Base-by-base conservation (phyloP, 2,329 filamentous ascomycete genomes). In the Thielaviopsis ethacetica region DNA sequence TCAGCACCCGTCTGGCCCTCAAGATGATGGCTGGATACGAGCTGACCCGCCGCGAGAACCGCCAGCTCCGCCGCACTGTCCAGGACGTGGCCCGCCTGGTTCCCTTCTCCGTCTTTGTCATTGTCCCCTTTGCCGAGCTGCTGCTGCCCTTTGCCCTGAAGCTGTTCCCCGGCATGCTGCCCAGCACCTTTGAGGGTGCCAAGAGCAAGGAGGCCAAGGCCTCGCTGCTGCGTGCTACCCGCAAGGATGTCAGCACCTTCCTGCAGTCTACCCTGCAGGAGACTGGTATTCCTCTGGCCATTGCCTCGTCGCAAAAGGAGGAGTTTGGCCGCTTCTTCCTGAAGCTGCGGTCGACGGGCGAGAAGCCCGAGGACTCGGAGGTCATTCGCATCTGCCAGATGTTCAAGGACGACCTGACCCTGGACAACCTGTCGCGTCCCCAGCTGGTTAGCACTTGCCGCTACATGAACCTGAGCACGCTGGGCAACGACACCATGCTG, bases 1-100 rank as follows among this genome's bases (percentile, higher is more conserved):
- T 98, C 70, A 97, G 91, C 71, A 88, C 86, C 62, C 85, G 85
- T 63, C 75, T 98, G 64, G 93, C 91, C 5, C 72, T 96, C 70
- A 97, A 96, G 76, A 98, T 98, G 93, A 90, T 91, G 15, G 91
- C 88, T 61, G 93, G 93, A 7, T 98, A 98, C 73, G 93, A 98
- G 72, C 82, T 98, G 63, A 96, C 88, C 61, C 84, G 93, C 63
- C 83, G 93, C 74, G 93, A 98, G 75, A 83, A 93, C 73, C 82
- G 91, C 68, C 93, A 97, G 79, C 77, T 98, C 59, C 84, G 88
- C 75, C 82, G 93, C 67, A 98, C 93, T 12, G 89, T 96, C 17
- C 88, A 94, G 71, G 93, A 98, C 74, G 78, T 98, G 53, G 90
- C 83, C 38, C 91, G 93, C 17, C 75, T 98, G 61, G 87, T 98